Evolutionary conservation across 805 yeast genomes (phyloP).

Genomic region (Scheffersomyces spartinae): DNA sequence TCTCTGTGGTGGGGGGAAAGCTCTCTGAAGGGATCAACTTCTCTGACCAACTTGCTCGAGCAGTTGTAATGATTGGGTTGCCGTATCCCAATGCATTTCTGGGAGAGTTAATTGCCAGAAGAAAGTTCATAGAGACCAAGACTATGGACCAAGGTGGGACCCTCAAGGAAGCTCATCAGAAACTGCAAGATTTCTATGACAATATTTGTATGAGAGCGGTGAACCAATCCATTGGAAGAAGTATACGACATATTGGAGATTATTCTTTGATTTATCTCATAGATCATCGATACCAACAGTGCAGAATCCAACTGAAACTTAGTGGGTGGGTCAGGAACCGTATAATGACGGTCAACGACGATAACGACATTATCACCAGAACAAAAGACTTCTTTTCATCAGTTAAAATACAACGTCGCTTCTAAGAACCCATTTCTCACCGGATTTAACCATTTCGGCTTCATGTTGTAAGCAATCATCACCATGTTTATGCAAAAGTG

Average conservation of each 20-base stretch:
- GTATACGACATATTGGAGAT: slow-evolving; percentile 76
- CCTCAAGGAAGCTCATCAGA: slow-evolving; percentile 30
- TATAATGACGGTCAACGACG: no score
- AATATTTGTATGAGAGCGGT: slow-evolving; percentile 84
- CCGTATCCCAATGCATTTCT: slow-evolving; percentile 82
- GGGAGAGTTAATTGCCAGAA: slow-evolving; percentile 68
- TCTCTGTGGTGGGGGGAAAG: slow-evolving; percentile 88
- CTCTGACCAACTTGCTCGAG: slow-evolving; percentile 77
- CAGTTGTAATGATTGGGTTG: slow-evolving; percentile 75
- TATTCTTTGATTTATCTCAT: slow-evolving; percentile 65
- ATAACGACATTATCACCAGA: no score
- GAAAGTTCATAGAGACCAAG: slow-evolving; percentile 46
- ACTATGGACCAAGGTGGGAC: slow-evolving; percentile 39
- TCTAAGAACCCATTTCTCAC: slow-evolving; percentile 52
- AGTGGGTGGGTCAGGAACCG: slow-evolving; percentile 60
- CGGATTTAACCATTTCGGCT: slow-evolving; percentile 37
- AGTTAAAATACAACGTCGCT: slow-evolving; percentile 45
- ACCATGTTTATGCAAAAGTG: slow-evolving; percentile 54
- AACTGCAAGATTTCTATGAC: slow-evolving; percentile 54
- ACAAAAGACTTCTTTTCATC: no score
- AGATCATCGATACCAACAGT: slow-evolving; percentile 47
- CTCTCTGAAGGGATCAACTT: slow-evolving; percentile 92
- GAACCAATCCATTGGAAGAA: slow-evolving; percentile 86
- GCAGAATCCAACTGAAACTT: slow-evolving; percentile 42
- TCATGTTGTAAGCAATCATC: slow-evolving; percentile 53